Base-by-base conservation (phyloP, 257 asterid species). In the Penstemon newberryi region DNA sequence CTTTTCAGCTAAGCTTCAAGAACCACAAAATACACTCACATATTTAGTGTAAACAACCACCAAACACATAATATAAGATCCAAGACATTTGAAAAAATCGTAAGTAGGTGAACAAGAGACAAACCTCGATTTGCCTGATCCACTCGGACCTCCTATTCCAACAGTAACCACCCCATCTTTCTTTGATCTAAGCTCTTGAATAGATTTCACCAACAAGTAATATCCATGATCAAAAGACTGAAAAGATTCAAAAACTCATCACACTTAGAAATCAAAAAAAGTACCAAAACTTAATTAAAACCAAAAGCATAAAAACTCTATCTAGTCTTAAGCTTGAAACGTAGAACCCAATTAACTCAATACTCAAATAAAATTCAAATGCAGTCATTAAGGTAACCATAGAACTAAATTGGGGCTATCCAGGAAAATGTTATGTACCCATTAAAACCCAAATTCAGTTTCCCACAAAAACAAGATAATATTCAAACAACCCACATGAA, bases 201-300 rank as follows among this genome's bases (percentile, higher is more conserved):
- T 80, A 64, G 99, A 91, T 85, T 91, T 94, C 61, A 94, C 96
- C 87, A 94, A 69, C 85, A 91, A 84, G 89, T 87, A 91, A 80
- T 89, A 94, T n/a, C 99, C 99, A 72, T 86, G 96, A 86, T 94
- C 99, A 75, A 94, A 94, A 55, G 97, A 80, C 97, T 94, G 95
- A 83, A 77, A 44, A 66, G 33, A 73, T 69, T 61, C 40, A 70
- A 70, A 79, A 70, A 60, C 37, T 47, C 51, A 54, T 38, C 44
- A 57, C 53, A 50, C 72, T 64, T 47, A 69, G 33, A 66, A 5
- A 52, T 39, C 72, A 43, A 6, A 15, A 33, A 54, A 63, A 6
- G 45, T 51, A 55, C 47, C 65, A 8, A 60, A 50, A 61, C 57
- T 15, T 65, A 47, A 60, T 19, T 1, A 25, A 60, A 41, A 61